Evolutionary conservation across 306 rosid species (phyloP), one percentile per base, ranked within the genome.

Genomic region (Vigna hirtella): DNA sequence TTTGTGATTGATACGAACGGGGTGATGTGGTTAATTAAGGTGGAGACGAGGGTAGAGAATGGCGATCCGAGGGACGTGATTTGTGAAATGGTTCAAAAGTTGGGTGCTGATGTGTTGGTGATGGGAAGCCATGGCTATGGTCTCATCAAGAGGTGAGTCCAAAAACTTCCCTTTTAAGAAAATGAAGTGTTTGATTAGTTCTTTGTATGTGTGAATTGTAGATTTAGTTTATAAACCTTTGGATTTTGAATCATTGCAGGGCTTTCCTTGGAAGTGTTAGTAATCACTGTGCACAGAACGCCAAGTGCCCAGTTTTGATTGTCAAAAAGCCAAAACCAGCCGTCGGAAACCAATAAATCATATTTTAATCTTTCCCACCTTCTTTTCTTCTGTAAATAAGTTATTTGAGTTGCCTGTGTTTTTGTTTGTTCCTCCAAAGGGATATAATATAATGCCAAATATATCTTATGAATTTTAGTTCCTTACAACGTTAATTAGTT

Each of bases 231-330:
- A 6, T 56, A 50, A 2, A 36, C 0, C 10, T 43, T 64, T 67
- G 63, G 68, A 13, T 58, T 32, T 32, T 72, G 40, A 56, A 77
- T 72, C 50, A 74, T 72, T 55, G 77, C 88, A 93, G 98, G 88
- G 95, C 96, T 66, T 87, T 95, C 9, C 93, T 92, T 24, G 98
- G 98, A 70, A 95, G 98, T 22, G 98, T 95, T 55, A 95, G 98
- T 88, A 95, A 86, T 77, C 79, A 92, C 65, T 89, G 97, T 51
- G 97, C 89, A 43, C 94, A 91, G 84, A 90, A 83, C 59, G 97
- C 76, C 18, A 92, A 91, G 74, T 95, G 98, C 70, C 97, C 97
- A 0, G 87, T 92, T 6, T 75, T 95, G 85, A 91, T 95, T 7
- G 97, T 92, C 22, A 95, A 92, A 89, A 92, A 82, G 89, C 98